Conservation (phyloP, 306 rosid species). For the Quercus variabilis region DNA sequence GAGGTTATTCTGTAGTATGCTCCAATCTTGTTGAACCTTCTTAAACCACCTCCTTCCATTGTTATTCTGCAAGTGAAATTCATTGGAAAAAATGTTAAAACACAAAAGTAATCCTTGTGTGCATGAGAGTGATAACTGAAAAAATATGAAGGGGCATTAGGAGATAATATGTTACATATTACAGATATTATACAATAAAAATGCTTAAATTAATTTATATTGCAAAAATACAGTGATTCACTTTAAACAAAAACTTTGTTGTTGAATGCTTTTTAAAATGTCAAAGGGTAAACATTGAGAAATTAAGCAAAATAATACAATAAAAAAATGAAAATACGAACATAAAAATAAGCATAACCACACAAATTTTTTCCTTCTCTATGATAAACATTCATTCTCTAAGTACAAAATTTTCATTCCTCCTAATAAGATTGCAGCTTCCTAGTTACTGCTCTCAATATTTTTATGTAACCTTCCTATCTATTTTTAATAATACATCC, state of each 20-base stretch:
- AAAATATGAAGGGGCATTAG: not conserved
- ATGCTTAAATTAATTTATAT: not conserved
- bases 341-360: not conserved
- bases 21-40: conserved; percentile 99
- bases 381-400: not conserved
- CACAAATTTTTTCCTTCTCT: not conserved
- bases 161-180: not conserved
- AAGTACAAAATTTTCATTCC: not conserved
- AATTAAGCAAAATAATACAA: not conserved
- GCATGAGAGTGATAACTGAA: conserved; percentile 7
- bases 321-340: not conserved
- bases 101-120: conserved; percentile 13
- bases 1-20: conserved; percentile 90
- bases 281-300: not conserved
- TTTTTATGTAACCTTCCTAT: not conserved
- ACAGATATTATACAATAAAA: not conserved
- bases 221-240: not conserved
- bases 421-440: not conserved
- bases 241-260: not conserved
- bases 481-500: not conserved
- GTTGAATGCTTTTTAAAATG: not conserved
- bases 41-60: conserved; percentile 79
- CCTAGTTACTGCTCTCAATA: not conserved
- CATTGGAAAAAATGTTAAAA: not conserved
- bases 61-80: conserved; percentile 49